A percentile compares a stretch with the other conserved stretches of the same genome.
Conservation (phyloP, 331 rosid genomes). For the Acacia concinna region DNA sequence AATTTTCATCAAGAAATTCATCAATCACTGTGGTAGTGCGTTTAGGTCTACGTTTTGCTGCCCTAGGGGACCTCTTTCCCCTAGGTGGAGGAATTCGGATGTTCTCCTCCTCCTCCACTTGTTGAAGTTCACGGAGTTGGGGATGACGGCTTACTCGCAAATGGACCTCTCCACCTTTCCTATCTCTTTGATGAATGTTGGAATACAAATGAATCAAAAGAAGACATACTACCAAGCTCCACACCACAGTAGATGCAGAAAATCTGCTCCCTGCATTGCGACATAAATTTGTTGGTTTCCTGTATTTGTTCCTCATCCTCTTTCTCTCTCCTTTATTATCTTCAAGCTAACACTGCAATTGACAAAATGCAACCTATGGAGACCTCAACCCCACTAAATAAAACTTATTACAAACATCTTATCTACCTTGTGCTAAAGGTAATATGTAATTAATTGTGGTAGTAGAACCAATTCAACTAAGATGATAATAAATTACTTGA, state of each 20-base stretch:
- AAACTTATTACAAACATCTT: constrained; percentile 41
- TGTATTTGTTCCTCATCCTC: constrained; percentile 77
- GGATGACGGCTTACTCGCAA: constrained; percentile 43
- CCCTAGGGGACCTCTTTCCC: constrained; percentile 85
- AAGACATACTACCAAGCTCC: constrained; percentile 79
- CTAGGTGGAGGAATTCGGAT: constrained; percentile 66
- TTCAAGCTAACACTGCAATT: constrained; percentile 66
- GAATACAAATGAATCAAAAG: constrained; percentile 61
- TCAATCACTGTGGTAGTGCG: constrained; percentile 64
- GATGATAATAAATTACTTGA: not conserved
- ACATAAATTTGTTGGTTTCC: constrained; percentile 74
- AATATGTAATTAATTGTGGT: not conserved
- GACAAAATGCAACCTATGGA: constrained; percentile 67
- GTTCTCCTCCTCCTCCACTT: constrained; percentile 66
- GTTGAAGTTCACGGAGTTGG: constrained; percentile 69
- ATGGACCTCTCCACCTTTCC: constrained; percentile 39
- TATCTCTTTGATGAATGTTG: constrained; percentile 42
- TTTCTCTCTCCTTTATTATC: constrained; percentile 57
- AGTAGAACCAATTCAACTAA: not conserved
- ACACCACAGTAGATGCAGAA: constrained; percentile 48
- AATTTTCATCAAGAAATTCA: constrained; percentile 88
- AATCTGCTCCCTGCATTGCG: constrained; percentile 87
- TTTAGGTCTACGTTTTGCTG: constrained; percentile 65
- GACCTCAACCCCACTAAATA: constrained; percentile 48
- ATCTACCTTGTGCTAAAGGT: constrained; percentile 19